These are phyloP conservation scores for Blastomyces silverae DNA, from an alignment of 2,329 filamentous ascomycete species.

Conservation along the genomic window DNA sequence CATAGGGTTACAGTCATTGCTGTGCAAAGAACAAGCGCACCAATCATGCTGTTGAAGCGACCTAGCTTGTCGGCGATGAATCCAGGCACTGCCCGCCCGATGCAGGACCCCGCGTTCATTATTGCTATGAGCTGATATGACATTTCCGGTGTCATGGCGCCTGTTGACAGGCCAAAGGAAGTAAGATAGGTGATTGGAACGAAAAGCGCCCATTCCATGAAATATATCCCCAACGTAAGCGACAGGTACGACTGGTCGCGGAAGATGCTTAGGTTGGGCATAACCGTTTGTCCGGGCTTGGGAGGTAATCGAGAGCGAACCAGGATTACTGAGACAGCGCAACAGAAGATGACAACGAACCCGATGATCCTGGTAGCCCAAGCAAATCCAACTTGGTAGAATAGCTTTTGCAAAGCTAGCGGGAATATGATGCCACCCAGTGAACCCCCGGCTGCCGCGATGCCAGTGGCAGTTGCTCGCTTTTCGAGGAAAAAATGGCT, in stretches of 20 bases:
- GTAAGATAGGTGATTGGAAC: constrained; percentile 49
- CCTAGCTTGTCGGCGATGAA: constrained; percentile 50
- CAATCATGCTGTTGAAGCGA: constrained; percentile 49
- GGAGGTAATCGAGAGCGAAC: constrained; percentile 22
- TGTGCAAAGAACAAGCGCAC: constrained; percentile 43
- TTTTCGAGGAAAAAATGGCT: constrained; percentile 33
- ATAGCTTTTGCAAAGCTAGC: constrained; percentile 28
- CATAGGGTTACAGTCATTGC: constrained; percentile 50
- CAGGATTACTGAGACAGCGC: constrained; percentile 13
- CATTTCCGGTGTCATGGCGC: constrained; percentile 42
- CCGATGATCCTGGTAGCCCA: constrained; percentile 23
- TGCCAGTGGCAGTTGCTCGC: constrained; percentile 31
- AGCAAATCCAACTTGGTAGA: constrained; percentile 28
- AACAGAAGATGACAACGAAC: constrained; percentile 18
- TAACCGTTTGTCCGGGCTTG: constrained; percentile 38
- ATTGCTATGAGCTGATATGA: constrained; percentile 50
- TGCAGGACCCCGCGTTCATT: constrained; percentile 44
- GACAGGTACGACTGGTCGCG: constrained; percentile 42
- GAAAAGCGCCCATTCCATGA: constrained; percentile 56
- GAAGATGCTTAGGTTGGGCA: constrained; percentile 45
- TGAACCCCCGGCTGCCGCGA: constrained; percentile 33
- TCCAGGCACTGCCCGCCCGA: constrained; percentile 52
- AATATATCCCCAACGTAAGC: constrained; percentile 44
- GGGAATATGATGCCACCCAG: constrained; percentile 35
- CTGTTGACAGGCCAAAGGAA: constrained; percentile 41